Base-by-base conservation (phyloP, 2,329 filamentous ascomycete species). In the Arachnopeziza araneosa region DNA sequence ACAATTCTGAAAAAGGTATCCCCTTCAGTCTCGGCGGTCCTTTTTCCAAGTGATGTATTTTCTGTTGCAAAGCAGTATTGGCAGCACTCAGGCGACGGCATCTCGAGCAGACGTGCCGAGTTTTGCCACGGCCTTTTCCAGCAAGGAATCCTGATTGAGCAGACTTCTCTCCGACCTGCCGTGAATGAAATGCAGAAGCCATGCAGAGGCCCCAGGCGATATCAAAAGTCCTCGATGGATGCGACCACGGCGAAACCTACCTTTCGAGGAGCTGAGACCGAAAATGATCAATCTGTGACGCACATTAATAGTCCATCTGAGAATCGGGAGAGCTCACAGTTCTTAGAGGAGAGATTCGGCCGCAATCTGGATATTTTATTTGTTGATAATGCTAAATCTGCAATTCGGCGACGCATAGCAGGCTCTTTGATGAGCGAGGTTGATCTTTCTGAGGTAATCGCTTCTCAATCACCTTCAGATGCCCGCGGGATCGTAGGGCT, bases 21-120 rank as follows among this genome's bases (percentile, higher is more conserved):
- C 22, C 86, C 88, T 0, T 78, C 80, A 10, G 77, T 93, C 23
- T 89, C 83, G 1, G 86, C 86, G 24, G 86, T 96, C 2, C 72
- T 98, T 50, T 91, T 88, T 67, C 84, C 87, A 0, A 78, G 82
- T 52, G 83, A 86, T 14, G 76, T 85, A 21, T 93, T 88, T 68
- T 76, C 84, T 4, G 75, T 89, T 61, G 90, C 91, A n/a, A 98
- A 97, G 74, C 84, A 92, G 69, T 97, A 96, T 70, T 99, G 95
- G 95, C 95, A 98, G 73, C 95, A 99, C 74, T 89, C 90, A 0
- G 95, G 95, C 22, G 93, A 96, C 63, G 95, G 95, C 19, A 81
- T 96, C 17, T 97, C 93, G 0, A 97, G 93, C 72, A 87, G 95
- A 55, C 85, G 92, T 50, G 93, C 91, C 36, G 93, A 97, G 72